Percentiles rank a stretch among this genome's conserved stretches.
Evolutionary conservation across 495 filamentous ascomycete genomes (phyloP).

Genomic region (Cercophora sp.): DNA sequence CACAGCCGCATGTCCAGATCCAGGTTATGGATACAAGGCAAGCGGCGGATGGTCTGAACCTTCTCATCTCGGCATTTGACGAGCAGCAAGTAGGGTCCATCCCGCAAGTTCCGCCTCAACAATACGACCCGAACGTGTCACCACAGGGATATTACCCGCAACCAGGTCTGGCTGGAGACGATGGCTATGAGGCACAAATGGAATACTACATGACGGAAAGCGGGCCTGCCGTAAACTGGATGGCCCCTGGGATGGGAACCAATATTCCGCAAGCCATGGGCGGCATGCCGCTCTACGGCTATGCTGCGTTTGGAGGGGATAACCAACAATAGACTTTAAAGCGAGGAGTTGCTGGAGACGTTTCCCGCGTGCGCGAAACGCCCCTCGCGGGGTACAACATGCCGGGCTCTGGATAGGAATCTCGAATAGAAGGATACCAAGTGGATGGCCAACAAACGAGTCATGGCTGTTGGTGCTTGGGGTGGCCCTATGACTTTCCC

Average conservation of each 20-base stretch:
- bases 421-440: too few relatives aligned
- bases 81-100: conserved; percentile 14
- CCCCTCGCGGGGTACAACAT: too few relatives aligned
- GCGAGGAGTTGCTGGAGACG: too few relatives aligned
- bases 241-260: neutral
- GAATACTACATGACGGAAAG: conserved; percentile 29
- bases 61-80: conserved; percentile 31
- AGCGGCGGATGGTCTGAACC: conserved; percentile 24
- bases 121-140: conserved; percentile 21
- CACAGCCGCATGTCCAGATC: neutral
- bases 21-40: conserved; percentile 12
- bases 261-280: too few relatives aligned
- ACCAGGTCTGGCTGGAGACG: conserved; percentile 17
- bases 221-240: conserved; percentile 22
- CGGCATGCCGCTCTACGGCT: too few relatives aligned
- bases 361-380: too few relatives aligned
- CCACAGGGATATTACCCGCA: conserved; percentile 22
- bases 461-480: too few relatives aligned
- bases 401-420: too few relatives aligned
- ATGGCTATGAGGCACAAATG: conserved; percentile 32
- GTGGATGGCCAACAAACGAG: too few relatives aligned
- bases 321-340: too few relatives aligned
- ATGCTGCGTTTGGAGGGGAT: too few relatives aligned
- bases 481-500: too few relatives aligned
- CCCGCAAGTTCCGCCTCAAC: neutral